Percentiles rank a stretch among this genome's conserved stretches.
phyloP scores from a whole-genome alignment of 2,329 filamentous ascomycete species.

The Drechslera avenae region DNA sequence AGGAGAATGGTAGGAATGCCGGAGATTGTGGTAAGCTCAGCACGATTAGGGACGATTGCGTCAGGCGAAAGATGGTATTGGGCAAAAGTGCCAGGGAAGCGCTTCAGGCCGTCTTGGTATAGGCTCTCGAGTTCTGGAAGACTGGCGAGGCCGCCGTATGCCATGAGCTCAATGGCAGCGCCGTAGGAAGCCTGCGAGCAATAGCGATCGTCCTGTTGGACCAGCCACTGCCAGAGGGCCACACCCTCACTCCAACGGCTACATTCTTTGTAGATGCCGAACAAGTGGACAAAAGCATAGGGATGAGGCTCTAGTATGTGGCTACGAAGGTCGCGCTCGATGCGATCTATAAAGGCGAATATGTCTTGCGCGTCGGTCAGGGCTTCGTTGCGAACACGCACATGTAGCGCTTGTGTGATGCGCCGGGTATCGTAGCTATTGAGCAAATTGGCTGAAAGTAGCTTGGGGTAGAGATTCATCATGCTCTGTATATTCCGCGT shows the following conservation, averaged over 20 bases:
- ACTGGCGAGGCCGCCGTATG: slow-evolving; percentile 46
- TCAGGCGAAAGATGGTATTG: slow-evolving; percentile 55
- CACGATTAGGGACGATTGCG: slow-evolving; percentile 53
- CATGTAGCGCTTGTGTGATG: slow-evolving; percentile 48
- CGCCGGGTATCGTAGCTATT: slow-evolving; percentile 30
- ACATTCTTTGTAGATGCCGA: slow-evolving; percentile 55
- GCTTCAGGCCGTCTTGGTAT: slow-evolving; percentile 53
- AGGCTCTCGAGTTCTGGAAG: slow-evolving; percentile 53
- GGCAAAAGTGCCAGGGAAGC: slow-evolving; percentile 54
- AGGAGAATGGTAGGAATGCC: slow-evolving; percentile 53
- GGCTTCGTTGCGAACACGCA: slow-evolving; percentile 32
- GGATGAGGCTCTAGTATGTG: slow-evolving; percentile 45
- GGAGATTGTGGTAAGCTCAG: slow-evolving; percentile 35
- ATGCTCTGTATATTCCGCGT: slow-evolving; percentile 21
- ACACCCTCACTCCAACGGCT: slow-evolving; percentile 47
- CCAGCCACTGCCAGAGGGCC: slow-evolving; percentile 57
- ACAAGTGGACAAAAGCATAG: slow-evolving; percentile 53
- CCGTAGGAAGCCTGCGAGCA: slow-evolving; percentile 54
- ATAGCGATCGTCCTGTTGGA: slow-evolving; percentile 49
- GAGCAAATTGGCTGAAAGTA: slow-evolving; percentile 21
- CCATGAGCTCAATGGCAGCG: slow-evolving; percentile 56
- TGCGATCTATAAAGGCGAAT: slow-evolving; percentile 42
- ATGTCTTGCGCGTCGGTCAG: slow-evolving; percentile 11
- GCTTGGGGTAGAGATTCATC: slow-evolving; percentile 36
- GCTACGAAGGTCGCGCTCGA: slow-evolving; percentile 49